A percentile compares a stretch with the other conserved stretches of the same genome.
Conservation (phyloP, 768 basidiomycete genomes). For the Phlebiopsis flavidoalba region DNA sequence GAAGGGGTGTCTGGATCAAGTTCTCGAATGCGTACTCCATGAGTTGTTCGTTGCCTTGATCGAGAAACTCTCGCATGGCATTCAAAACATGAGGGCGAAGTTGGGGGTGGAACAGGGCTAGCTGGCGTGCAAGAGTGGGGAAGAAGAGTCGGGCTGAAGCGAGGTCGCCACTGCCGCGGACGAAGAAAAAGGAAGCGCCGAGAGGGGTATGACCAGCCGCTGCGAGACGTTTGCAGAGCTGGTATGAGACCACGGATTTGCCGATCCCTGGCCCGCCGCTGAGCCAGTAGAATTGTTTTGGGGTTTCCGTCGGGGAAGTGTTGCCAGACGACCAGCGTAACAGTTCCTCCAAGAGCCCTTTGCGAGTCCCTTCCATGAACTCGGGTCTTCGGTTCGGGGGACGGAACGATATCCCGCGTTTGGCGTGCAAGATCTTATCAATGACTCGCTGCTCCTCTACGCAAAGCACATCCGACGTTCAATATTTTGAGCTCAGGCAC, state of each 20-base stretch:
- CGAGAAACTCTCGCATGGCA: not conserved
- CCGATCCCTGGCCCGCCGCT: slow-evolving; percentile 1
- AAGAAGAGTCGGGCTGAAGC: not conserved
- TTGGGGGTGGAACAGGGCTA: not conserved
- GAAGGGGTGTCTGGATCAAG: not conserved
- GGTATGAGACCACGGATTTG: not conserved
- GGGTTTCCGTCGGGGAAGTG: not conserved
- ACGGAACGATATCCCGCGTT: slow-evolving; percentile 1
- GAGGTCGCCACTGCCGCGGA: not conserved
- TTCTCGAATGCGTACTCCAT: not conserved
- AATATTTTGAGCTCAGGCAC: too few relatives aligned
- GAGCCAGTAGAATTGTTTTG: not conserved
- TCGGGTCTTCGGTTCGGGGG: not conserved
- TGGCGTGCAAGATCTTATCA: not conserved
- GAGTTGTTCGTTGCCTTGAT: not conserved
- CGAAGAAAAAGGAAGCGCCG: not conserved
- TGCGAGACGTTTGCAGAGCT: not conserved
- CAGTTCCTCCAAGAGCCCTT: not conserved
- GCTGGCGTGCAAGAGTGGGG: not conserved
- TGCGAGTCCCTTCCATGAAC: not conserved
- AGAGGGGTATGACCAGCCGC: not conserved
- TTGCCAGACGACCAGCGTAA: not conserved
- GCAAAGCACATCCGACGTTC: too few relatives aligned
- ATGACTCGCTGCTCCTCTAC: too few relatives aligned
- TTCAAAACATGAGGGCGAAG: not conserved